phyloP scores from a whole-genome alignment of 345 rosid genomes.

The Alliaria petiolata region DNA sequence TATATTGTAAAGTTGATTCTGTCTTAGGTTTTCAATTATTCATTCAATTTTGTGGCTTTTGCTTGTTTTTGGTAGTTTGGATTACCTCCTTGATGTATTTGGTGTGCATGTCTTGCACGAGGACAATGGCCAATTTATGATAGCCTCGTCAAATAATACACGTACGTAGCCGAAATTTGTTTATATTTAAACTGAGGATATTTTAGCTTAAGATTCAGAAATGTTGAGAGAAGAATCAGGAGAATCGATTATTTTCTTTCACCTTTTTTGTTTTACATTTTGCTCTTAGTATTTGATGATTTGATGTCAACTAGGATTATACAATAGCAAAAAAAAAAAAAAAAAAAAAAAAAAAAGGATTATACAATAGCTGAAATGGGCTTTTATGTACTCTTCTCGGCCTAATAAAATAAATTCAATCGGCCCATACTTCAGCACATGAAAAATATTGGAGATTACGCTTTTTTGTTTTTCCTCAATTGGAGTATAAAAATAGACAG shows the following conservation, averaged over 20 bases:
- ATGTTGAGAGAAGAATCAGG: neutral
- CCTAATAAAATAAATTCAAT: neutral
- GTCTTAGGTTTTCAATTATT: no score
- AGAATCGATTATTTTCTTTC: neutral
- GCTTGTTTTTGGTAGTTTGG: no score
- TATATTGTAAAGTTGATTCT: no score
- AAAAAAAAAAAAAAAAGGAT: no score
- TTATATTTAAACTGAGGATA: no score
- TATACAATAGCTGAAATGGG: neutral
- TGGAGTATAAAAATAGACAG: neutral
- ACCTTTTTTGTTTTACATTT: neutral
- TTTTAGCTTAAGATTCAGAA: no score
- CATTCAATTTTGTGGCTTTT: no score
- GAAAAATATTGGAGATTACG: neutral
- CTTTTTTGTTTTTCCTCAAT: neutral
- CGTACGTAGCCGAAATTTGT: no score
- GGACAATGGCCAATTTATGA: neutral
- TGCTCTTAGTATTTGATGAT: neutral
- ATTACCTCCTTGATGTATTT: no score
- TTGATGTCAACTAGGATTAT: neutral
- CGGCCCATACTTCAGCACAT: neutral
- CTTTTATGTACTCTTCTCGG: neutral
- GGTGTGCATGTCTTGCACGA: neutral
- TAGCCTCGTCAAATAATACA: neutral
- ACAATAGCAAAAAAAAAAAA: no score